Conservation (phyloP, 2,329 filamentous ascomycete species). For the Sporothrix dimorphospora region DNA sequence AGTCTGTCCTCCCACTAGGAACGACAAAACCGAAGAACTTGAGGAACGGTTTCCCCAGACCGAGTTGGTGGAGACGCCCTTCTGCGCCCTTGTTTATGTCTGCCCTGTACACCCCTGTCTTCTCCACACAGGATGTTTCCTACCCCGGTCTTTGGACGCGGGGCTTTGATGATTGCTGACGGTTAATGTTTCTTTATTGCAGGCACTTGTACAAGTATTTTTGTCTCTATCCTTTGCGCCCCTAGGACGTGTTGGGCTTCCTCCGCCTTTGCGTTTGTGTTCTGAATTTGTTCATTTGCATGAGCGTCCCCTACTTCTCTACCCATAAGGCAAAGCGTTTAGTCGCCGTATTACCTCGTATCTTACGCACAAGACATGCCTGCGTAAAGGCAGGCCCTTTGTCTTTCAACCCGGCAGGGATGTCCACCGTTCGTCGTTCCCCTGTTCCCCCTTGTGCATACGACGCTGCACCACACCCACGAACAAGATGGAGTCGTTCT, state of each 20-base stretch:
- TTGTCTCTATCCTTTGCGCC: not conserved
- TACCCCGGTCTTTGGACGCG: not conserved
- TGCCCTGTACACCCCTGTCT: not conserved
- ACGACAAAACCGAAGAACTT: not conserved
- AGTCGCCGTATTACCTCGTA: too few species aligned
- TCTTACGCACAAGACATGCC: too few species aligned
- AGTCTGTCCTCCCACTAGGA: not conserved
- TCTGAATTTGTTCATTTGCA: not conserved
- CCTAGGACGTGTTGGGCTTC: not conserved
- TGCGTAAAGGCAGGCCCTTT: too few species aligned
- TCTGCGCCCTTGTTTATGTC: not conserved
- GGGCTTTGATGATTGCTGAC: not conserved
- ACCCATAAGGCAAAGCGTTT: too few species aligned
- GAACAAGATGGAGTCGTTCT: not conserved
- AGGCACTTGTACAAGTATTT: not conserved
- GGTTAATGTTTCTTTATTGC: not conserved
- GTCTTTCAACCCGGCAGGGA: too few species aligned
- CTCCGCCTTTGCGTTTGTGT: not conserved
- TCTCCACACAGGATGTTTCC: slow-evolving; percentile 5
- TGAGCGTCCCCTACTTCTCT: too few species aligned
- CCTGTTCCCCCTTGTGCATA: not conserved
- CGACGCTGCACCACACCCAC: not conserved
- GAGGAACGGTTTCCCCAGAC: slow-evolving; percentile 15
- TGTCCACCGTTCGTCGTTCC: not conserved
- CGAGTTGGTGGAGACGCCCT: slow-evolving; percentile 1